Evolutionary conservation across 2,329 filamentous ascomycete genomes (phyloP).

Genomic region (Bipolaris sorokiniana): DNA sequence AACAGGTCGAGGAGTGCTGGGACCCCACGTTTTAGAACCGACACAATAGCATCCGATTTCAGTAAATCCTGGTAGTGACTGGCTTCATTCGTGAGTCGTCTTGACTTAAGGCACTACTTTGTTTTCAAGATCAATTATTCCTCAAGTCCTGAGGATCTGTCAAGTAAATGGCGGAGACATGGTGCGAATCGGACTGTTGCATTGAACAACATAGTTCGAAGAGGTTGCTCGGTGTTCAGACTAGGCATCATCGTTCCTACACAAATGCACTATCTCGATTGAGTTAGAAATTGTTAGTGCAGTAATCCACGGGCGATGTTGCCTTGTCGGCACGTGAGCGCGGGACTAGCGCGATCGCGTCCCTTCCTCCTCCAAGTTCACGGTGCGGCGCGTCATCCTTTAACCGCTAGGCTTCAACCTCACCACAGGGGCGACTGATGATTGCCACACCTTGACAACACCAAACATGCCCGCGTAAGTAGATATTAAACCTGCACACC

Average conservation of each 20-base stretch:
- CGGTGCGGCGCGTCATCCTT: constrained; percentile 37
- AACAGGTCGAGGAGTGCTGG: not conserved
- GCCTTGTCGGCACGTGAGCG: constrained; percentile 19
- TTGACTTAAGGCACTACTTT: not conserved
- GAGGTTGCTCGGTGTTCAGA: not conserved
- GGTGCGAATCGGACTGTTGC: too few species aligned
- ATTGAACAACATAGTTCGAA: not conserved
- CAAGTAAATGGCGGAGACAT: not conserved
- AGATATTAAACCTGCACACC: not conserved
- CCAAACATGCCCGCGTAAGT: constrained; percentile 48
- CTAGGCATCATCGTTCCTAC: not conserved
- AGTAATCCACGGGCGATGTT: constrained; percentile 6
- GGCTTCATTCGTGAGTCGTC: too few species aligned
- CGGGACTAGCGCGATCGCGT: constrained; percentile 30
- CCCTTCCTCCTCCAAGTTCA: constrained; percentile 21
- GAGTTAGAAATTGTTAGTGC: constrained; percentile 12
- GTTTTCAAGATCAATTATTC: not conserved
- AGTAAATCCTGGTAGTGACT: not conserved
- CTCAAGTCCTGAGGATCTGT: not conserved
- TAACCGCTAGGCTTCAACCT: constrained; percentile 35
- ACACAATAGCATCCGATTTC: not conserved
- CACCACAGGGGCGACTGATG: constrained; percentile 35
- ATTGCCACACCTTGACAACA: constrained; percentile 24
- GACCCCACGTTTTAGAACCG: not conserved
- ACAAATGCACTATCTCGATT: not conserved